phyloP scores from a whole-genome alignment of 2,329 filamentous ascomycete genomes.

The Xylariaceae sp. region DNA sequence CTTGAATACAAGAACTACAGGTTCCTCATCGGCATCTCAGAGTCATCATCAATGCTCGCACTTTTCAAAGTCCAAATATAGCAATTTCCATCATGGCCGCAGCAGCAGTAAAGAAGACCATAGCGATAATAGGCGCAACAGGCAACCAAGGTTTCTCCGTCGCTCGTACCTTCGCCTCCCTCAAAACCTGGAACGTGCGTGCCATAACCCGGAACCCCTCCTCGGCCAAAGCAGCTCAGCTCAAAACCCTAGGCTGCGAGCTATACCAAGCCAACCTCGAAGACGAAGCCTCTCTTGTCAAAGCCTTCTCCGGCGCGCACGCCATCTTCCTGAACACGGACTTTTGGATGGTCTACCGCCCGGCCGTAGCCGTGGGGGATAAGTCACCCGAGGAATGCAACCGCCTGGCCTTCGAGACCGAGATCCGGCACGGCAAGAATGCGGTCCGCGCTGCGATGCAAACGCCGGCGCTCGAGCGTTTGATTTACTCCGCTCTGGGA shows the following conservation, averaged over 20 bases:
- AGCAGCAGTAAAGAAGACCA: slow-evolving; percentile 16
- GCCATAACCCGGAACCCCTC: slow-evolving; percentile 15
- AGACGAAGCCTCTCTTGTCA: slow-evolving; percentile 9
- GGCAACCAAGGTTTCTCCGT: slow-evolving; percentile 22
- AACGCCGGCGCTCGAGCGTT: slow-evolving; percentile 29
- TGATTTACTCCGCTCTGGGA: slow-evolving; percentile 22
- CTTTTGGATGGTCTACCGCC: slow-evolving; percentile 14
- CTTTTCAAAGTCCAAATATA: no score
- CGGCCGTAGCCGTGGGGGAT: slow-evolving; percentile 6
- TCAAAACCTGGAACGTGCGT: slow-evolving; percentile 17
- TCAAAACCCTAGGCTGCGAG: slow-evolving; percentile 15
- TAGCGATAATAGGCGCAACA: slow-evolving; percentile 21
- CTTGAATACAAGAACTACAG: no score
- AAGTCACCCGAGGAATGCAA: slow-evolving; percentile 6
- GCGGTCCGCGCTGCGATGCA: slow-evolving; percentile 24
- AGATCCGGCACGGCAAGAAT: slow-evolving; percentile 25
- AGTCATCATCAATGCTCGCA: no score
- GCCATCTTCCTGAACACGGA: slow-evolving; percentile 25
- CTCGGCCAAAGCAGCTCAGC: slow-evolving; percentile 11
- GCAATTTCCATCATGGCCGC: no score
- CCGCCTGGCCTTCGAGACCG: slow-evolving; percentile 9
- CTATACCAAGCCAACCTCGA: slow-evolving; percentile 15
- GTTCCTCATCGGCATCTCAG: no score
- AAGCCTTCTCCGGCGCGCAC: slow-evolving; percentile 17
- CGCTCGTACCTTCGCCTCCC: slow-evolving; percentile 12